Evolutionary conservation across 2,329 filamentous ascomycete genomes (phyloP).

Genomic region (Clonostachys sp.): DNA sequence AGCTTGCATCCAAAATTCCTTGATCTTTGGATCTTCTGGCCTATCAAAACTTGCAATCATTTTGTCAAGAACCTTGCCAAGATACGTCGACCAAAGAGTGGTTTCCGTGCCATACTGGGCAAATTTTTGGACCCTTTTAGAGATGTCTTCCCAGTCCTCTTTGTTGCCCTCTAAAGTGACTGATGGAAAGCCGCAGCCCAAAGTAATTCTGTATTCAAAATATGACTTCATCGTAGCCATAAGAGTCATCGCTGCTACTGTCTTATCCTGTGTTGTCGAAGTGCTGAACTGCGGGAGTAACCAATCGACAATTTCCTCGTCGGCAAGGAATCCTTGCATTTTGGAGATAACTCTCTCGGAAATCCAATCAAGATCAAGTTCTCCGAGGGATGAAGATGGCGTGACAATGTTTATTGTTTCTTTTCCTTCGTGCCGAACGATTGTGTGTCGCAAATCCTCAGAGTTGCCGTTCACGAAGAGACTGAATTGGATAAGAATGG

Average conservation of each 20-base stretch:
- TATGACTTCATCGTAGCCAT: constrained; percentile 47
- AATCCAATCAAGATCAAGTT: not conserved
- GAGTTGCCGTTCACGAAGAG: constrained; percentile 39
- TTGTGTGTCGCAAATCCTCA: constrained; percentile 32
- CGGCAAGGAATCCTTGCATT: constrained; percentile 33
- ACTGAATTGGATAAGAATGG: constrained; percentile 42
- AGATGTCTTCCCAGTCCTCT: constrained; percentile 32
- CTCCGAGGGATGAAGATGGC: not conserved
- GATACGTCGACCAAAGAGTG: not conserved
- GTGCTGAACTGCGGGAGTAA: constrained; percentile 48
- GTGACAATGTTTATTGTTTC: constrained; percentile 4
- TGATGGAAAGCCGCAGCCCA: constrained; percentile 42
- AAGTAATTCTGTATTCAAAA: constrained; percentile 26
- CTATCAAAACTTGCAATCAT: constrained; percentile 30
- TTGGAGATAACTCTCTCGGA: constrained; percentile 5
- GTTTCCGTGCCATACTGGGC: not conserved
- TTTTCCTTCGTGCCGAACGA: constrained; percentile 33
- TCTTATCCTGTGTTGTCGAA: constrained; percentile 34
- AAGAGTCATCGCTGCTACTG: constrained; percentile 38
- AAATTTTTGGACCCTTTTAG: not conserved
- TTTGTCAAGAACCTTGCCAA: constrained; percentile 23
- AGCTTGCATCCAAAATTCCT: constrained; percentile 28
- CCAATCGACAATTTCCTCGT: constrained; percentile 35
- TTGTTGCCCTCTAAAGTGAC: constrained; percentile 44
- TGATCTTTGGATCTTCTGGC: constrained; percentile 12